Conservation (phyloP, 257 asterid genomes). For the Nicotiana tomentosiformis region DNA sequence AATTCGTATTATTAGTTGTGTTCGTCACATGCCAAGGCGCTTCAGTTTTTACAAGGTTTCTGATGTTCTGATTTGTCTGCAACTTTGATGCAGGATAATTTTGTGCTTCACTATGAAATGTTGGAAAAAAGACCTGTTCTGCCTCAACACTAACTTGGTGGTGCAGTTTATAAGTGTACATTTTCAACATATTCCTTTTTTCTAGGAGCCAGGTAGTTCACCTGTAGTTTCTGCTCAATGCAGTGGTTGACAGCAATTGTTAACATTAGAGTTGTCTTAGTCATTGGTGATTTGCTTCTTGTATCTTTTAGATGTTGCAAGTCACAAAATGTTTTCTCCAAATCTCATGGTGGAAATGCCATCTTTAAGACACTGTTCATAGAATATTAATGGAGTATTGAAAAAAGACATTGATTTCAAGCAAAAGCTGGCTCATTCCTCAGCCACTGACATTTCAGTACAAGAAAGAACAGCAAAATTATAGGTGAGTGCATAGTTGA, state of each 20-base stretch:
- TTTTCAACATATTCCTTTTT: not conserved
- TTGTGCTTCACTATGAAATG: conserved; percentile 61
- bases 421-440: not conserved
- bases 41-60: not conserved
- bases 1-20: not conserved
- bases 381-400: not conserved
- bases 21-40: not conserved
- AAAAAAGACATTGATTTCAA: not conserved
- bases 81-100: conserved; percentile 54
- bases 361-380: not conserved
- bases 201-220: conserved; percentile 10
- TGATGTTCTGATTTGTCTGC: not conserved
- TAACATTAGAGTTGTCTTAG: conserved; percentile 7
- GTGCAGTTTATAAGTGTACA: conserved; percentile 5
- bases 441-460: not conserved
- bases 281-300: not conserved
- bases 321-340: not conserved
- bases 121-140: conserved; percentile 58
- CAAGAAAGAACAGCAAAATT: not conserved
- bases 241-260: conserved; percentile 1
- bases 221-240: conserved; percentile 5
- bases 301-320: not conserved
- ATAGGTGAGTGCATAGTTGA: not conserved
- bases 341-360: not conserved
- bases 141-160: conserved; percentile 28